Percentiles rank a stretch among this genome's conserved stretches.
Evolutionary conservation across 805 yeast species (phyloP).

Genomic region (Kluyveromyces nonfermentans): DNA sequence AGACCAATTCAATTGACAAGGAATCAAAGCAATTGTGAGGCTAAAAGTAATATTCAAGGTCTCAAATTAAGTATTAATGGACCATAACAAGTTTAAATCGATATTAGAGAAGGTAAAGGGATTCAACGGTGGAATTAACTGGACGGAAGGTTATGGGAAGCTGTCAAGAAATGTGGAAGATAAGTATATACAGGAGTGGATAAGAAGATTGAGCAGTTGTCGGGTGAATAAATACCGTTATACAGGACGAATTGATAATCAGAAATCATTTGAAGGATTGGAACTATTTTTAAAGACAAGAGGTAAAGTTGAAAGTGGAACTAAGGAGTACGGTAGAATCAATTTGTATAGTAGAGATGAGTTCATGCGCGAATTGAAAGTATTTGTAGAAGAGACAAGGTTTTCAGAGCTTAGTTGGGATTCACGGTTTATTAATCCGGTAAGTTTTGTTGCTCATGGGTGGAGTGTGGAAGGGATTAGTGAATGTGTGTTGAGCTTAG

Average conservation of each 20-base stretch:
- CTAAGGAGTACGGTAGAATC: conserved; percentile 5
- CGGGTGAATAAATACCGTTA: conserved; percentile 4
- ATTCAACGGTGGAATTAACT: neutral
- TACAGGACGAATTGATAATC: conserved; percentile 11
- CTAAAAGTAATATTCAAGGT: neutral
- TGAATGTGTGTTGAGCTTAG: conserved; percentile 2
- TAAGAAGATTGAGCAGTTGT: neutral
- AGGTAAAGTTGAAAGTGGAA: conserved; percentile 6
- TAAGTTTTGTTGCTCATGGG: conserved; percentile 15
- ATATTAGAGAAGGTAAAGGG: neutral
- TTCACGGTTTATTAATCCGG: conserved; percentile 11
- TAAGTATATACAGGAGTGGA: conserved; percentile 2
- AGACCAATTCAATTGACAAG: neutral
- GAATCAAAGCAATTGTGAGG: neutral
- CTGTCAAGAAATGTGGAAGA: conserved; percentile 3
- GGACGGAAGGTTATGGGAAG: conserved; percentile 3
- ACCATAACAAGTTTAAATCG: neutral
- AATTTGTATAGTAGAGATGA: conserved; percentile 8
- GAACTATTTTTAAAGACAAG: conserved; percentile 6
- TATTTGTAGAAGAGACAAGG: conserved; percentile 8
- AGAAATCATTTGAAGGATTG: conserved; percentile 3
- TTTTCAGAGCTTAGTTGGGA: conserved; percentile 11
- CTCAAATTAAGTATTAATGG: neutral
- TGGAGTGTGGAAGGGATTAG: neutral
- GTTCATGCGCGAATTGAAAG: conserved; percentile 6